Evolutionary conservation across 106 monocot genomes (phyloP).

Genomic region (Allium cepa): DNA sequence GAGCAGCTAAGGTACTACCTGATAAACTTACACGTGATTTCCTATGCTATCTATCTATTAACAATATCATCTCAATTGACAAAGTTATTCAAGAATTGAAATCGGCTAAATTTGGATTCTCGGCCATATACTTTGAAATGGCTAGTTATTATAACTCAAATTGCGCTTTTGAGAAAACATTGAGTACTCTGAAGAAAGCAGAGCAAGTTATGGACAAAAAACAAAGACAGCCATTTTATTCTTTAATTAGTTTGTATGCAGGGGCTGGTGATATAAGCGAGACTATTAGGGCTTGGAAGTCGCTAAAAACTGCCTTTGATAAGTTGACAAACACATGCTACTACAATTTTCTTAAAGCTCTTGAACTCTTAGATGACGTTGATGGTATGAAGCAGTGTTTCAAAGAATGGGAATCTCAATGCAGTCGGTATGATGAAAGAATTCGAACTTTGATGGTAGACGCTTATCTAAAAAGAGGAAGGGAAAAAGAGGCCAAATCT

Average conservation of each 20-base stretch:
- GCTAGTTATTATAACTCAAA: conserved; percentile 32
- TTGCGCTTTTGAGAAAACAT: conserved; percentile 33
- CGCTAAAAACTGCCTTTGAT: conserved; percentile 28
- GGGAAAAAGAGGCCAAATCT: conserved; percentile 29
- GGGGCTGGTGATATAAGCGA: conserved; percentile 38
- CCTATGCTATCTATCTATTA: conserved; percentile 26
- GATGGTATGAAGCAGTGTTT: conserved; percentile 34
- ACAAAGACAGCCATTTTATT: conserved; percentile 32
- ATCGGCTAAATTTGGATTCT: conserved; percentile 9
- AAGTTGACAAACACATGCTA: conserved; percentile 52
- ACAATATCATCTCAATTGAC: conserved; percentile 38
- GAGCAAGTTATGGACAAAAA: conserved; percentile 33
- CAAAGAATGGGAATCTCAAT: conserved; percentile 35
- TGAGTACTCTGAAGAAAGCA: conserved; percentile 36
- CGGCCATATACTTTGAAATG: conserved; percentile 28
- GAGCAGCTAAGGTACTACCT: conserved; percentile 13
- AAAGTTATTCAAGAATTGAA: conserved; percentile 26
- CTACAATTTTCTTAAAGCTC: conserved; percentile 32
- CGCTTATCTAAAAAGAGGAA: conserved; percentile 37
- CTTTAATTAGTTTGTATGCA: conserved; percentile 51
- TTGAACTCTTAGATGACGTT: conserved; percentile 32
- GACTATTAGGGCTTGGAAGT: conserved; percentile 50
- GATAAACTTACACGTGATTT: conserved; percentile 39
- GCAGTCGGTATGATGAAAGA: conserved; percentile 25
- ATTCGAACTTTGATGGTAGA: conserved; percentile 34